These are phyloP conservation scores for Aspergillus puulaauensis DNA, from an alignment of 2,329 filamentous ascomycete species.

Conservation along the genomic window DNA sequence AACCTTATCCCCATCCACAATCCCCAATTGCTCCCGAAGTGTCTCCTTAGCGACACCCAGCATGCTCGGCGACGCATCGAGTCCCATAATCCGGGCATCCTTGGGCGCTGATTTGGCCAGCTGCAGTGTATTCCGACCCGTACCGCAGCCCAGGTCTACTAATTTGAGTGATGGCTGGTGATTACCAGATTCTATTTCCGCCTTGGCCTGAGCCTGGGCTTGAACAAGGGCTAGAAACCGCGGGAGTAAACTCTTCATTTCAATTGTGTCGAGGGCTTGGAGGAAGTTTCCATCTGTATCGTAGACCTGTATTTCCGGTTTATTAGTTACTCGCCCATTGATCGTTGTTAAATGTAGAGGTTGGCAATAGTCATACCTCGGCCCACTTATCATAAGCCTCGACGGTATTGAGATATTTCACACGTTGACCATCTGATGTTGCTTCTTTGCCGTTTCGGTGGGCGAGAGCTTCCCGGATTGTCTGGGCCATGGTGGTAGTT, in stretches of 20 bases:
- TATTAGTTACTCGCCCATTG: neutral
- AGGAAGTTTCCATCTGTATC: slow-evolving; percentile 67
- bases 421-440: neutral
- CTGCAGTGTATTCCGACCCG: slow-evolving; percentile 61
- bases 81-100: slow-evolving; percentile 47
- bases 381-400: slow-evolving; percentile 42
- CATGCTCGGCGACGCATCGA: slow-evolving; percentile 61
- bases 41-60: slow-evolving; percentile 51
- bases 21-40: slow-evolving; percentile 18
- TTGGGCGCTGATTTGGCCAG: slow-evolving; percentile 33
- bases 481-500: slow-evolving; percentile 15
- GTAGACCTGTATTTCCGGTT: slow-evolving; percentile 48
- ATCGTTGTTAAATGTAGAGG: neutral
- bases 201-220: neutral
- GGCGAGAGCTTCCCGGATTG: slow-evolving; percentile 21
- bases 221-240: slow-evolving; percentile 41
- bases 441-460: neutral
- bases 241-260: slow-evolving; percentile 54
- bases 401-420: slow-evolving; percentile 33
- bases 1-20: neutral
- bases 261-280: slow-evolving; percentile 61
- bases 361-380: slow-evolving; percentile 22
- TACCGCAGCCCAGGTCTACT: slow-evolving; percentile 66
- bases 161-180: slow-evolving; percentile 37
- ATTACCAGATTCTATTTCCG: neutral